Evolutionary conservation across 2,329 filamentous ascomycete genomes (phyloP).

Genomic region (Paecilomyces variotii): DNA sequence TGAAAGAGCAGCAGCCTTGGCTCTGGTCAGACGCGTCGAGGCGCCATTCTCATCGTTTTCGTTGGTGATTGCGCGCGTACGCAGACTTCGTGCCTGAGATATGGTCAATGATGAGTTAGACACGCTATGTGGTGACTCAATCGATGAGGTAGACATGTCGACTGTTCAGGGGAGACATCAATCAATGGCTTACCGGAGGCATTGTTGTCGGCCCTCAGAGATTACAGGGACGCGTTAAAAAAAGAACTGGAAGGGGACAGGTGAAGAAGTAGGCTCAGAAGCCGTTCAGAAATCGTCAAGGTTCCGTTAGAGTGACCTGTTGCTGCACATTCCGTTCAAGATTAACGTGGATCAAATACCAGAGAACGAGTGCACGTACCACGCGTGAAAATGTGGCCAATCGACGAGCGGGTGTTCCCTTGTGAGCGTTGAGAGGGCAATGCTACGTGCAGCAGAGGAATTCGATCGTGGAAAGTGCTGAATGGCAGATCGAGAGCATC

Average conservation of each 20-base stretch:
- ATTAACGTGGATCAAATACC: conserved; percentile 25
- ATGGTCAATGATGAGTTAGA: conserved; percentile 31
- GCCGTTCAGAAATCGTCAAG: conserved; percentile 13
- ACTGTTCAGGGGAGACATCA: conserved; percentile 6
- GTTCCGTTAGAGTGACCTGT: conserved; percentile 17
- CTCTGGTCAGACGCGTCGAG: conserved; percentile 80
- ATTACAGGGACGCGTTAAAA: conserved; percentile 13
- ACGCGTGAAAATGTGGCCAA: conserved; percentile 27
- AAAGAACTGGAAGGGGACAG: conserved; percentile 12
- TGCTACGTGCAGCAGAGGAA: conserved; percentile 11
- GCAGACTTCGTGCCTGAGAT: conserved; percentile 58
- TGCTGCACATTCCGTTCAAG: conserved; percentile 28
- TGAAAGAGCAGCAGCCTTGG: conserved; percentile 69
- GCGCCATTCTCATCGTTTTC: conserved; percentile 89
- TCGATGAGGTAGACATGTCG: background rate
- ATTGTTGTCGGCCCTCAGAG: conserved; percentile 36
- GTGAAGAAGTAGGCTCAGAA: conserved; percentile 10
- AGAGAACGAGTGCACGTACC: conserved; percentile 26
- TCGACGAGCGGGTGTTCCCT: conserved; percentile 12
- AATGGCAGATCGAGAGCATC: conserved; percentile 10
- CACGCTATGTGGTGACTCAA: too few relatives aligned
- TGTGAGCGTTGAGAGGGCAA: conserved; percentile 10
- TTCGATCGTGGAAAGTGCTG: conserved; percentile 4
- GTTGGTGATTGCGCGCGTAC: conserved; percentile 70
- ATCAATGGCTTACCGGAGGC: conserved; percentile 47